Conservation (phyloP, 2,329 filamentous ascomycete genomes). For the Verticillium alfalfae region DNA sequence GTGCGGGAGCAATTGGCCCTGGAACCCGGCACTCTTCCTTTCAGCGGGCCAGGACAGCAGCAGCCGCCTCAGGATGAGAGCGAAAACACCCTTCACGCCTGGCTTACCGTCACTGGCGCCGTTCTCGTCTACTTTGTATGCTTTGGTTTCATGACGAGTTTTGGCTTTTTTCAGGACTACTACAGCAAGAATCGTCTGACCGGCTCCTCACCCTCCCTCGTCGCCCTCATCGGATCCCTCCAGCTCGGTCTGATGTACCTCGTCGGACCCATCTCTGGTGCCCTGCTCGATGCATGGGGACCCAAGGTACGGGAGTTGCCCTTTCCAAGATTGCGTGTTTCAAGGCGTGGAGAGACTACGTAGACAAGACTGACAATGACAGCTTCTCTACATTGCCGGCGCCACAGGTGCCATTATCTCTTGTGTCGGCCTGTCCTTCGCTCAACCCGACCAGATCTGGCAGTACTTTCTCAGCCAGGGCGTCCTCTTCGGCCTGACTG, state of each 20-base stretch:
- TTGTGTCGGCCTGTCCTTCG: constrained; percentile 7
- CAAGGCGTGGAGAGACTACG: neutral
- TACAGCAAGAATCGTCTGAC: constrained; percentile 28
- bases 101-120: constrained; percentile 6
- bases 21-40: neutral
- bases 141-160: constrained; percentile 30
- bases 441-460: constrained; percentile 17
- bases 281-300: constrained; percentile 27
- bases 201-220: constrained; percentile 25
- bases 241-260: constrained; percentile 33
- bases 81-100: constrained; percentile 3
- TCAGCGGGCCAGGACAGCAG: neutral
- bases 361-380: neutral
- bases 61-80: neutral
- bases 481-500: constrained; percentile 13
- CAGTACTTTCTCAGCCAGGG: constrained; percentile 32
- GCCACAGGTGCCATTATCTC: constrained; percentile 5
- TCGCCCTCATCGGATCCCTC: constrained; percentile 39
- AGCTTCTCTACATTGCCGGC: constrained; percentile 6
- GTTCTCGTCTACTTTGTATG: constrained; percentile 9
- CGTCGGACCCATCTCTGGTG: constrained; percentile 30
- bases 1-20: neutral
- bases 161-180: constrained; percentile 38
- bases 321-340: neutral
- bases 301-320: neutral